Conservation (phyloP, 352 stramenopile genomes). For the Phytophthora melonis region DNA sequence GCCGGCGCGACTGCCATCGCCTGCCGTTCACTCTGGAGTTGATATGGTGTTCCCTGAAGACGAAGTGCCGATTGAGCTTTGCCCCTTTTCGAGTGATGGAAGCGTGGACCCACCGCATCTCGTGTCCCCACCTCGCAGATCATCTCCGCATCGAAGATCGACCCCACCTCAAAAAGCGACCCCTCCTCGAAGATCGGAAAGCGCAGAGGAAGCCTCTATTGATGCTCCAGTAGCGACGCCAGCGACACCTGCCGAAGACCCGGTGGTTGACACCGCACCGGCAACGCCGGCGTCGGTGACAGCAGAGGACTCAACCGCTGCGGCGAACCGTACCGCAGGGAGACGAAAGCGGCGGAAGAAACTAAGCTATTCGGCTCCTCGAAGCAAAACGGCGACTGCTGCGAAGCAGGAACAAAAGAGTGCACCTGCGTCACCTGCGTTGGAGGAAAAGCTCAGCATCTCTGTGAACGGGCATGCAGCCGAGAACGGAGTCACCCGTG, state of each 20-base stretch:
- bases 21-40: conserved; percentile 23
- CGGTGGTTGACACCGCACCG: conserved; percentile 4
- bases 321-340: conserved; percentile 5
- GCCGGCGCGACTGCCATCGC: conserved; percentile 12
- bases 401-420: conserved; percentile 30
- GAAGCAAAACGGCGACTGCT: conserved; percentile 27
- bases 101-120: conserved; percentile 30
- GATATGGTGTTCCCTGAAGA: conserved; percentile 44
- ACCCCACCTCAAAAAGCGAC: too few relatives aligned
- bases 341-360: conserved; percentile 63
- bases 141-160: neutral
- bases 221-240: conserved; percentile 6
- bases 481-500: conserved; percentile 11
- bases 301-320: conserved; percentile 12
- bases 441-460: conserved; percentile 43
- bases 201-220: neutral
- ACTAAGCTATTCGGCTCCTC: conserved; percentile 39
- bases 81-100: conserved; percentile 45
- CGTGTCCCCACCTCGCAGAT: conserved; percentile 5
- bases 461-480: conserved; percentile 20
- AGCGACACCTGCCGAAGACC: conserved; percentile 2
- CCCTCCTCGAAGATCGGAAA: conserved; percentile 7
- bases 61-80: conserved; percentile 49
- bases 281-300: conserved; percentile 15
- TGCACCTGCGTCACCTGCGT: conserved; percentile 14